These are phyloP conservation scores for Gossypium schwendimanii DNA, from an alignment of 441 rosid genomes.

Conservation along the genomic window DNA sequence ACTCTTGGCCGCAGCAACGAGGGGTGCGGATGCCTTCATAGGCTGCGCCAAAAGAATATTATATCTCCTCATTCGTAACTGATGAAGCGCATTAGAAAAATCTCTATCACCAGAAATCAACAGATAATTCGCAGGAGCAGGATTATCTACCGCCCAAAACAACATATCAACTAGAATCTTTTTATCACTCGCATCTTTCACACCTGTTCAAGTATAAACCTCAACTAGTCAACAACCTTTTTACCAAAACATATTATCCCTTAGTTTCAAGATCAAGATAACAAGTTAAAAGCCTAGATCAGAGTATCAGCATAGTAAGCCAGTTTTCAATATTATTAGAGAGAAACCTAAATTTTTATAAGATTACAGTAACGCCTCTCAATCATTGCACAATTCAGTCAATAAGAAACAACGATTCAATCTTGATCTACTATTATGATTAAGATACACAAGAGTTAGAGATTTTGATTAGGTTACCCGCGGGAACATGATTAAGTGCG, in stretches of 20 bases:
- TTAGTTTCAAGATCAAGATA: background rate
- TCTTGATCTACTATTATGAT: background rate
- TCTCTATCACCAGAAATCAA: conserved; percentile 90
- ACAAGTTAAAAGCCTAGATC: background rate
- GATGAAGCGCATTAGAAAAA: conserved; percentile 92
- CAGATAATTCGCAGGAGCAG: conserved; percentile 86
- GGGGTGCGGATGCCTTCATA: conserved; percentile 58
- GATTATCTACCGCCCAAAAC: conserved; percentile 90
- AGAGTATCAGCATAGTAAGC: background rate
- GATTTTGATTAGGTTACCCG: conserved; percentile 35
- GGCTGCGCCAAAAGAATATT: conserved; percentile 91
- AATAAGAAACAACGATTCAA: background rate
- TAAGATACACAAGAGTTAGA: background rate
- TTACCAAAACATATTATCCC: background rate
- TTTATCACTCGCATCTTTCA: conserved; percentile 94
- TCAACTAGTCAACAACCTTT: background rate
- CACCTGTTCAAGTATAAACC: conserved; percentile 37
- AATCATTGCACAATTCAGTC: background rate
- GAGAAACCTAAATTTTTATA: background rate
- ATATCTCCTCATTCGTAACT: conserved; percentile 79
- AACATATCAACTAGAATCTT: conserved; percentile 92
- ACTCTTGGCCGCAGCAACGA: conserved; percentile 73
- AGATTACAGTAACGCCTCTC: background rate
- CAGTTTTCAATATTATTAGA: background rate
- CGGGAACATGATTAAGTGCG: conserved; percentile 86